Percentiles rank a stretch among this genome's conserved stretches.
These are phyloP conservation scores for Craspedostauros australis DNA, from an alignment of 108 stramenopile genomes.

Conservation along the genomic window DNA sequence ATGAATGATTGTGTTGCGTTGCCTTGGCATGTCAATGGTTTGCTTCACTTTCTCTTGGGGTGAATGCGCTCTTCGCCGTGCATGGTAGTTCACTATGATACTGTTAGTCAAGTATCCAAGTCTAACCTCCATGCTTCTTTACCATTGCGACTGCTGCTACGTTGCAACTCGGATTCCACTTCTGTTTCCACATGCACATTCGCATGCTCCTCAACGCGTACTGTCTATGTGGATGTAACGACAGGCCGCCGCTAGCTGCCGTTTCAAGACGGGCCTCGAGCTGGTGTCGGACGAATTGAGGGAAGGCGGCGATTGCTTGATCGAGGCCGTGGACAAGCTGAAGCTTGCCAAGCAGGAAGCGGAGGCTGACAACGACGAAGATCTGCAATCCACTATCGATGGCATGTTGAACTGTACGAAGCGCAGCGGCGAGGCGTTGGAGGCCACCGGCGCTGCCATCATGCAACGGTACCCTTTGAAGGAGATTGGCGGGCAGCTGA, in stretches of 20 bases:
- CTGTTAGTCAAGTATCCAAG: no score
- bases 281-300: conserved; percentile 76
- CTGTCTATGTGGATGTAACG: no score
- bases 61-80: no score
- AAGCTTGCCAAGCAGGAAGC: conserved; percentile 44
- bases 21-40: no score
- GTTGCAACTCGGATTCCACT: no score
- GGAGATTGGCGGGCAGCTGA: conserved; percentile 39
- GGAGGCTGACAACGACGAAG: conserved; percentile 25
- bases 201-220: no score
- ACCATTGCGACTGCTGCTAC: no score
- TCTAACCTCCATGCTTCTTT: no score
- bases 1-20: no score
- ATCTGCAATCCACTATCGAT: conserved; percentile 26
- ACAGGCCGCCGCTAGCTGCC: conserved; percentile 71
- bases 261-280: conserved; percentile 73
- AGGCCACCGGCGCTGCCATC: conserved; percentile 48
- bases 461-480: conserved; percentile 28
- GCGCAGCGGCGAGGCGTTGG: conserved; percentile 16
- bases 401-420: conserved; percentile 2
- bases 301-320: conserved; percentile 62
- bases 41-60: no score
- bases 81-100: no score
- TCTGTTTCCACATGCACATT: no score
- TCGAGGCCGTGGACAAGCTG: conserved; percentile 43